Evolutionary conservation across 495 filamentous ascomycete species (phyloP).

Genomic region (Aspergillus indologenus): DNA sequence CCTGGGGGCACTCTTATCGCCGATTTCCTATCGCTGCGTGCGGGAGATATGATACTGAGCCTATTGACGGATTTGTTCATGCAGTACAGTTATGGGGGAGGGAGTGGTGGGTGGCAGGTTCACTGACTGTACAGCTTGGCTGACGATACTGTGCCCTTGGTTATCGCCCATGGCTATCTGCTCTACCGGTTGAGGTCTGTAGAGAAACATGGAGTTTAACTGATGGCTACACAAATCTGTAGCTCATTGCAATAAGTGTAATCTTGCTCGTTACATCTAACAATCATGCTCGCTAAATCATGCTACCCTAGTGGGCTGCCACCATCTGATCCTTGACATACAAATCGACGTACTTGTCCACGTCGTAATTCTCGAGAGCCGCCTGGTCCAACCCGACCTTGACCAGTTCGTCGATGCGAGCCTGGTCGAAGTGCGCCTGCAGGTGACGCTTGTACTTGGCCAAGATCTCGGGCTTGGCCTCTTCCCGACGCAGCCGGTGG

Average conservation of each 20-base stretch:
- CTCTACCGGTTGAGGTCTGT: too few relatives aligned
- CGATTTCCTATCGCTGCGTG: background rate
- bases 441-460: conserved; percentile 93
- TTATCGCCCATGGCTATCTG: too few relatives aligned
- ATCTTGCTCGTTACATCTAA: too few relatives aligned
- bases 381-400: conserved; percentile 68
- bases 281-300: background rate
- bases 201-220: too few relatives aligned
- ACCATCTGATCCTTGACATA: conserved; percentile 71
- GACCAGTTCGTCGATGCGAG: conserved; percentile 73
- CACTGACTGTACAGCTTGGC: too few relatives aligned
- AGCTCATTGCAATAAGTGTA: too few relatives aligned
- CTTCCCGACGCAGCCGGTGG: conserved; percentile 84
- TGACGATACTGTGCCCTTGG: too few relatives aligned
- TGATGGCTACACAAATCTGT: too few relatives aligned
- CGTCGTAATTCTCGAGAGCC: conserved; percentile 72
- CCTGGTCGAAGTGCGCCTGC: conserved; percentile 71
- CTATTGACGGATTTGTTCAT: too few relatives aligned
- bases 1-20: background rate
- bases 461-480: conserved; percentile 95
- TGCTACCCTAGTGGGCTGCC: conserved; percentile 27
- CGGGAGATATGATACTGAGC: too few relatives aligned
- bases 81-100: too few relatives aligned
- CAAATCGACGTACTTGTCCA: conserved; percentile 92
- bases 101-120: too few relatives aligned